These are phyloP conservation scores for Millerozyma miso DNA, from an alignment of 805 yeast genomes.

Conservation along the genomic window DNA sequence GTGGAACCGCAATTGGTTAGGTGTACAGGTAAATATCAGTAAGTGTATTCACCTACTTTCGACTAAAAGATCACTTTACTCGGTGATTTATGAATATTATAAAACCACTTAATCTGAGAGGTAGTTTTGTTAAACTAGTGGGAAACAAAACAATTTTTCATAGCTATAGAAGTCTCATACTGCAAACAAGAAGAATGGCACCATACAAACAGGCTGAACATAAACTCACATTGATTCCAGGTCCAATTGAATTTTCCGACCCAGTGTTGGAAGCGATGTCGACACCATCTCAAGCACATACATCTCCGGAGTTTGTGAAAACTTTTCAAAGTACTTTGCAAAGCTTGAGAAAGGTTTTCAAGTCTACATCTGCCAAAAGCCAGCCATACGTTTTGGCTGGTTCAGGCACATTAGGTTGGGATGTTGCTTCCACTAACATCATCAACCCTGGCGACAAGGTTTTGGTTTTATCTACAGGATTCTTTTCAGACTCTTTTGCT, in stretches of 20 bases:
- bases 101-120: background rate
- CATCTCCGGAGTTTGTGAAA: conserved; percentile 75
- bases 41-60: background rate
- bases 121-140: background rate
- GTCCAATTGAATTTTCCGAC: conserved; percentile 82
- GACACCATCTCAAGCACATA: conserved; percentile 84
- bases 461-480: conserved; percentile 85
- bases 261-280: conserved; percentile 75
- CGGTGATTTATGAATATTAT: background rate
- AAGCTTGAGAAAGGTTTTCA: conserved; percentile 70
- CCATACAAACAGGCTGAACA: conserved; percentile 39
- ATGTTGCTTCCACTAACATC: conserved; percentile 76
- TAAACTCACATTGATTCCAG: conserved; percentile 65
- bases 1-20: background rate
- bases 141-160: background rate
- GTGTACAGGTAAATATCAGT: background rate
- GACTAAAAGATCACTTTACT: background rate
- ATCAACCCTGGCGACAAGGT: conserved; percentile 62
- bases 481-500: conserved; percentile 79
- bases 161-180: background rate
- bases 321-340: conserved; percentile 67
- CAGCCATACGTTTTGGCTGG: conserved; percentile 85
- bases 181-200: conserved; percentile 20
- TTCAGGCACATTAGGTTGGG: conserved; percentile 96
- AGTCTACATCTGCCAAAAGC: conserved; percentile 55